A percentile compares a stretch with the other conserved stretches of the same genome.
phyloP scores from a whole-genome alignment of 345 rosid genomes.

The Camelina sativa region DNA sequence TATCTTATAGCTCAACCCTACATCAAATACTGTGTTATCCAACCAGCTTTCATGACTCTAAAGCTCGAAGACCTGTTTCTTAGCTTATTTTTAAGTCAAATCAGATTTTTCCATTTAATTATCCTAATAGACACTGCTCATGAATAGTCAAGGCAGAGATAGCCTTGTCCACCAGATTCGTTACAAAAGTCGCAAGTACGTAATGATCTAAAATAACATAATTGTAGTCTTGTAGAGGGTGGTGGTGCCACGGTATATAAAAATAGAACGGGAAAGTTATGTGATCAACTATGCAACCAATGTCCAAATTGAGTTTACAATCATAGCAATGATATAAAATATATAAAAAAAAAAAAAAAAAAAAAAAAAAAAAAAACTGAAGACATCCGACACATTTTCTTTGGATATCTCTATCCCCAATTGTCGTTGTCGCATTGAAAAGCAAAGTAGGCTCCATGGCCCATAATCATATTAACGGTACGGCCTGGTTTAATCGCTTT shows the following conservation, averaged over 20 bases:
- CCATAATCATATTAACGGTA: slow-evolving; percentile 46
- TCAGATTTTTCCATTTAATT: too few relatives aligned
- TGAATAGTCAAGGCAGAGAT: slow-evolving; percentile 8
- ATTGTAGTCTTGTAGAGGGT: not conserved
- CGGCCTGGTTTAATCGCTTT: slow-evolving; percentile 37
- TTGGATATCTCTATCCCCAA: slow-evolving; percentile 19
- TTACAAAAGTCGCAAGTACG: not conserved
- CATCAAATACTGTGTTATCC: too few relatives aligned
- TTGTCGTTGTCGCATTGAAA: slow-evolving; percentile 43
- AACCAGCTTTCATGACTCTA: too few relatives aligned
- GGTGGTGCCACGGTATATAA: not conserved
- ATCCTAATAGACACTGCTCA: not conserved
- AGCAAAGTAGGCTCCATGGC: slow-evolving; percentile 48
- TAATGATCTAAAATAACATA: too few relatives aligned
- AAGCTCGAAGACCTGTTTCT: too few relatives aligned
- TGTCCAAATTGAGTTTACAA: slow-evolving; percentile 15
- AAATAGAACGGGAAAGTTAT: not conserved
- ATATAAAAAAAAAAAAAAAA: not conserved
- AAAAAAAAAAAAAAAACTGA: not conserved
- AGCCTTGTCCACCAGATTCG: not conserved
- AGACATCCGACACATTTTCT: slow-evolving; percentile 43
- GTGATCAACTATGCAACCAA: not conserved
- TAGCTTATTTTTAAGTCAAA: too few relatives aligned
- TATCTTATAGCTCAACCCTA: too few relatives aligned
- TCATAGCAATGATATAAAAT: not conserved